Evolutionary conservation across 305 asterid genomes (phyloP).

Genomic region (Andrographis paniculata): DNA sequence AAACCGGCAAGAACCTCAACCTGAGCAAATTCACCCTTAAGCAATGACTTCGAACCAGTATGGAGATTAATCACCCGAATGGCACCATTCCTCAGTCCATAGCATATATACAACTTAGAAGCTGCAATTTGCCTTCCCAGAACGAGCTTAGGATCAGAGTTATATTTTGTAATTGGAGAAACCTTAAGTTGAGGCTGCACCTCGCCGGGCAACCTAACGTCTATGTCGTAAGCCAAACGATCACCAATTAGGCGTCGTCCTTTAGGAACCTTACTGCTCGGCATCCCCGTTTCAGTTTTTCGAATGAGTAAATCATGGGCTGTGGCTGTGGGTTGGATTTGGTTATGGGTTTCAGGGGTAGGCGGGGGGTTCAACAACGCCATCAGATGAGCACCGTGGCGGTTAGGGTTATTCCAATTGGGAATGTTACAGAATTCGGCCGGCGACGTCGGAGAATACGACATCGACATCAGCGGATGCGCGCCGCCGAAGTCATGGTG

Average conservation of each 20-base stretch:
- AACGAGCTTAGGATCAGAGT: slow-evolving; percentile 71
- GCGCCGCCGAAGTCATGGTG: slow-evolving; percentile 27
- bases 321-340: slow-evolving; percentile 26
- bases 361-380: no score
- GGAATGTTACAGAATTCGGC: no score
- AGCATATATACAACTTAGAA: slow-evolving; percentile 63
- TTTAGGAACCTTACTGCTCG: slow-evolving; percentile 70
- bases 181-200: slow-evolving; percentile 84
- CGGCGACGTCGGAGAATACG: slow-evolving; percentile 31
- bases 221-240: slow-evolving; percentile 46
- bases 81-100: slow-evolving; percentile 61
- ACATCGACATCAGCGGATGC: slow-evolving; percentile 46
- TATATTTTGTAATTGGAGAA: slow-evolving; percentile 74
- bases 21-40: no score
- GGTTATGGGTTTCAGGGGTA: slow-evolving; percentile 24
- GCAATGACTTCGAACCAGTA: slow-evolving; percentile 76
- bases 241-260: slow-evolving; percentile 71
- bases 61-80: slow-evolving; percentile 67
- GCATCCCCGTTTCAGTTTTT: no score
- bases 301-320: no score
- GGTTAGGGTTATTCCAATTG: slow-evolving; percentile 36
- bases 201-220: slow-evolving; percentile 60
- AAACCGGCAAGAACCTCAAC: no score
- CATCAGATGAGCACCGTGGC: slow-evolving; percentile 27
- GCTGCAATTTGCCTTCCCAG: slow-evolving; percentile 76